Evolutionary conservation across 2,329 filamentous ascomycete species (phyloP), one percentile per base, ranked within the genome.

Genomic region (Harringtonia aguacate): DNA sequence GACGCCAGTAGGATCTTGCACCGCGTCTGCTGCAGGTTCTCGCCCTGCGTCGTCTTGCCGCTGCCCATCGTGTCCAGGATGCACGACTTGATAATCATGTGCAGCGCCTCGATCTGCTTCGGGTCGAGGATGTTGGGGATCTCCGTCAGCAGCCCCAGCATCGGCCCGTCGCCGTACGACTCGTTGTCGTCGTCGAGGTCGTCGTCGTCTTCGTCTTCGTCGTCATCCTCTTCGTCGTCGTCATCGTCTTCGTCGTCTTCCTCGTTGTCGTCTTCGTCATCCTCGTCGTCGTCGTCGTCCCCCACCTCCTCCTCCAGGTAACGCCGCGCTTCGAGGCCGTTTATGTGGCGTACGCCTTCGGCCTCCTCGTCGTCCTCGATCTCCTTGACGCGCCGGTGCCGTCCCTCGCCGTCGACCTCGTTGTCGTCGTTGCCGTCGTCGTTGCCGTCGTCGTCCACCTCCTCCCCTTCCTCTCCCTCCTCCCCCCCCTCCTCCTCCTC

Each of bases 31-130:
- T 95, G 88, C 64, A 95, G 80, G 57, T 90, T 94, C 57, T 87
- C 84, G 17, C 81, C 82, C 13, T 73, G 73, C 10, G 69, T 62
- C 36, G 81, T 84, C 8, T 78, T 65, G 0, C 80, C 78, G 50
- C 84, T 82, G 47, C 84, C 85, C 47, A 77, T 72, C n/a, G 79
- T 80, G 55, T 94, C 86, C 20, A 95, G 79, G 43, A 97, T 94
- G 49, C 89, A 94, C 14, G 86, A 89, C 68, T 95, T 95, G 55
- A 97, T 83, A 47, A 95, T 94, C 89, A 95, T 95, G 44, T 94
- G 90, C 43, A 97, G 67, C 7, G 92, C 89, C 62, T 97, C 90
- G 43, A 95, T 95, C 62, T 97, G 90, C 45, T 88, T 89, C 0
- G 90, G 90, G 36, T 94, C 89, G 27, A 97, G 71, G 31, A 95